phyloP scores from a whole-genome alignment of 768 basidiomycete species.

The Auriculariales sp. region DNA sequence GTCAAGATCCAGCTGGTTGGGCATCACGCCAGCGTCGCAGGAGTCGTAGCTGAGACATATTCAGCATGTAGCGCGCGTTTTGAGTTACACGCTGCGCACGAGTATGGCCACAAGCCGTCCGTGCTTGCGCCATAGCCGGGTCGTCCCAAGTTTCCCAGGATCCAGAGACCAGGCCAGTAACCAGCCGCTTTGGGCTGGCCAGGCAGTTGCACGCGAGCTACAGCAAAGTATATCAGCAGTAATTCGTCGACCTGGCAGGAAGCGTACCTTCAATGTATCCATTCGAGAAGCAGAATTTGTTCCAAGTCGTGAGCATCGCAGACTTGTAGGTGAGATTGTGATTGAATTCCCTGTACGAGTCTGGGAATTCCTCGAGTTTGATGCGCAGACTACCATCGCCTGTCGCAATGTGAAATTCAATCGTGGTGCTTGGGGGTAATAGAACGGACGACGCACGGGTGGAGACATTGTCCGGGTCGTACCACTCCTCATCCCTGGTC shows the following conservation, averaged over 20 bases:
- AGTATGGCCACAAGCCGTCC: slow-evolving; percentile 27
- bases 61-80: slow-evolving; percentile 4
- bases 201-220: slow-evolving; percentile 58
- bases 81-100: slow-evolving; percentile 16
- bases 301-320: slow-evolving; percentile 12
- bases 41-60: slow-evolving; percentile 26
- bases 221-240: slow-evolving; percentile 24
- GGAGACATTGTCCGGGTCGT: slow-evolving; percentile 32
- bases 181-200: slow-evolving; percentile 47
- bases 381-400: slow-evolving; percentile 8
- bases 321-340: slow-evolving; percentile 20
- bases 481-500: slow-evolving; percentile 11
- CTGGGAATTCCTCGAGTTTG: slow-evolving; percentile 5
- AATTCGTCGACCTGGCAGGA: slow-evolving; percentile 10
- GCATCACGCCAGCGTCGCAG: slow-evolving; percentile 46
- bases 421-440: too few relatives aligned
- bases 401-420: too few relatives aligned
- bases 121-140: slow-evolving; percentile 28
- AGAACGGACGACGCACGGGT: too few relatives aligned
- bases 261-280: slow-evolving; percentile 11
- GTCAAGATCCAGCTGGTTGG: slow-evolving; percentile 45
- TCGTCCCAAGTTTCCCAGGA: slow-evolving; percentile 11
- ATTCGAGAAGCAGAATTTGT: slow-evolving; percentile 16
- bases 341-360: slow-evolving; percentile 21
- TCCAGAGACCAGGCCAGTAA: slow-evolving; percentile 21